Evolutionary conservation across 2,329 filamentous ascomycete species (phyloP).

Genomic region (Cylindrodendrum hubeiense): DNA sequence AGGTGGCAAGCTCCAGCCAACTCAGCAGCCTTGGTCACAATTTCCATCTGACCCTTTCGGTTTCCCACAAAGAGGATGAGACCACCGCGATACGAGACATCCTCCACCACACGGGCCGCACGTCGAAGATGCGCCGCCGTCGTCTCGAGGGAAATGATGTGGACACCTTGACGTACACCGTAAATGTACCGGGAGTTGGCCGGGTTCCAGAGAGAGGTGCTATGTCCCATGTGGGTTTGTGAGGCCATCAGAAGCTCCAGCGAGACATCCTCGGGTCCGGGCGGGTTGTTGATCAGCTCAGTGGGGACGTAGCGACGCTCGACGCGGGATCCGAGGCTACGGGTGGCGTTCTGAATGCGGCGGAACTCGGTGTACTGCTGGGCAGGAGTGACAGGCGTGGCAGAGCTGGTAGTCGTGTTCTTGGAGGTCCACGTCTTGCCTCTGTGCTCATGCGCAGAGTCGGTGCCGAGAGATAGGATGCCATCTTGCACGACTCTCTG

Average conservation of each 20-base stretch:
- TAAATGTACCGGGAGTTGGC: slow-evolving; percentile 95
- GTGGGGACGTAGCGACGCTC: slow-evolving; percentile 73
- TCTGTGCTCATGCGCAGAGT: slow-evolving; percentile 51
- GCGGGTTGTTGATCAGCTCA: slow-evolving; percentile 78
- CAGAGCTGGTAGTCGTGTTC: slow-evolving; percentile 49
- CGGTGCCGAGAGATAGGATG: slow-evolving; percentile 50
- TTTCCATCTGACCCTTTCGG: slow-evolving; percentile 81
- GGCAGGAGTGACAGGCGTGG: slow-evolving; percentile 51
- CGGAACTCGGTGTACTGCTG: slow-evolving; percentile 56
- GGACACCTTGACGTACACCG: slow-evolving; percentile 87
- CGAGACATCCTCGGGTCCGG: slow-evolving; percentile 82
- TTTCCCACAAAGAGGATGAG: slow-evolving; percentile 93
- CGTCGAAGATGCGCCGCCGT: slow-evolving; percentile 92
- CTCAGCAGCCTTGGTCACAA: slow-evolving; percentile 84
- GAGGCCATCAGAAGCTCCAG: slow-evolving; percentile 91
- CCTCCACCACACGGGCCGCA: slow-evolving; percentile 91
- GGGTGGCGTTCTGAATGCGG: slow-evolving; percentile 57
- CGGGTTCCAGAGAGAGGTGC: slow-evolving; percentile 93
- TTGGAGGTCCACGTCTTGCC: slow-evolving; percentile 49
- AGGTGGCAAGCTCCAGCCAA: slow-evolving; percentile 86
- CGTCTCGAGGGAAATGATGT: slow-evolving; percentile 92
- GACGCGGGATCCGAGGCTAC: slow-evolving; percentile 62
- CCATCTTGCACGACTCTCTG: slow-evolving; percentile 49
- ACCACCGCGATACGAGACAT: slow-evolving; percentile 85
- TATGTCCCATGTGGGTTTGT: slow-evolving; percentile 91